Percentiles rank a stretch among this genome's conserved stretches.
These are phyloP conservation scores for Neoboletus magnificus DNA, from an alignment of 768 basidiomycete species.

Conservation along the genomic window DNA sequence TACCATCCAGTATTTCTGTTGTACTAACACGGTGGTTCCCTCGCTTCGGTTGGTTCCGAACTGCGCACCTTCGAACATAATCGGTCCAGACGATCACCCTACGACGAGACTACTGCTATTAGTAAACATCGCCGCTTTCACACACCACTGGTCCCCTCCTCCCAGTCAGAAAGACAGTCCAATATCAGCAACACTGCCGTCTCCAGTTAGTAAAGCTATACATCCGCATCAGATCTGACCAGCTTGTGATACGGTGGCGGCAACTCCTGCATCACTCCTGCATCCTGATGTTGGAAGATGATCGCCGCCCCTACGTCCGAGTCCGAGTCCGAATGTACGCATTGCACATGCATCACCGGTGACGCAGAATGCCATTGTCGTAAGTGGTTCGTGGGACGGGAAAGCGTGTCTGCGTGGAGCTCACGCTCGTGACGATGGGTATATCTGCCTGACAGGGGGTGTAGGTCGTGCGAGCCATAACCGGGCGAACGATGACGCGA, in stretches of 20 bases:
- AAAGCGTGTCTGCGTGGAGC: background rate
- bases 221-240: background rate
- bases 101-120: background rate
- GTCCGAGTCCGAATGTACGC: background rate
- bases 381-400: conserved; percentile 10
- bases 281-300: conserved; percentile 20
- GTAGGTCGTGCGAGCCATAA: background rate
- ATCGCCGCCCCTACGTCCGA: background rate
- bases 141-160: background rate
- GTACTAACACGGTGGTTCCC: conserved; percentile 6
- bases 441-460: background rate
- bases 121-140: background rate
- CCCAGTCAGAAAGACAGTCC: background rate
- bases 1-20: background rate
- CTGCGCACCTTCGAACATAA: background rate
- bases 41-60: background rate
- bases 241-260: conserved; percentile 28
- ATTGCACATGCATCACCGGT: conserved; percentile 1
- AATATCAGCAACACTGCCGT: background rate
- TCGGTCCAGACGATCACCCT: background rate
- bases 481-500: background rate
- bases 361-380: conserved; percentile 23
- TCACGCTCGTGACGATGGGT: background rate
- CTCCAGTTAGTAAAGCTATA: background rate
- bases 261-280: conserved; percentile 16